phyloP scores from a whole-genome alignment of 768 basidiomycete species.

The Amanita pseudoporphyria region DNA sequence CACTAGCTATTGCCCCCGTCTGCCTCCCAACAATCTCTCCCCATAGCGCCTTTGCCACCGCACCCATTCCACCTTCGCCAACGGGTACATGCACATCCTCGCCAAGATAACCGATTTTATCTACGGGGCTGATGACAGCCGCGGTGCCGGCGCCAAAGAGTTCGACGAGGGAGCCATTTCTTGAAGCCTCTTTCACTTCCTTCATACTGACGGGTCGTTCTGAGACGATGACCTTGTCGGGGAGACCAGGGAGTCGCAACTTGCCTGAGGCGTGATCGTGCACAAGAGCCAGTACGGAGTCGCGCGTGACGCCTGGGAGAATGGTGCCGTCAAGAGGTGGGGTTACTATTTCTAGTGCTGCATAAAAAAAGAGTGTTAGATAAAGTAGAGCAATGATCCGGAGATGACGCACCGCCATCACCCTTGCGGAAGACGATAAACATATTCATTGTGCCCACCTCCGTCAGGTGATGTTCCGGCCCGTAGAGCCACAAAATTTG shows the following conservation, averaged over 20 bases:
- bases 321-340: conserved; percentile 89
- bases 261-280: conserved; percentile 47
- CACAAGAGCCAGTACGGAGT: conserved; percentile 68
- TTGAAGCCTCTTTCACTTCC: conserved; percentile 52
- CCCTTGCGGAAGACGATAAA: conserved; percentile 71
- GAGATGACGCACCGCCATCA: conserved; percentile 41
- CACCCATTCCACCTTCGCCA: conserved; percentile 69
- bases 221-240: conserved; percentile 45
- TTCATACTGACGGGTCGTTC: conserved; percentile 72
- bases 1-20: conserved; percentile 64
- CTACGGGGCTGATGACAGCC: conserved; percentile 62
- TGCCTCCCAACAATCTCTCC: conserved; percentile 73
- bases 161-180: conserved; percentile 64
- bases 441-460: conserved; percentile 91
- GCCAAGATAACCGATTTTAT: conserved; percentile 65
- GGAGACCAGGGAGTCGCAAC: conserved; percentile 36
- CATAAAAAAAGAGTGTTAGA: conserved; percentile 13
- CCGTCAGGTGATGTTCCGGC: conserved; percentile 47
- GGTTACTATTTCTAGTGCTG: conserved; percentile 79
- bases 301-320: conserved; percentile 86
- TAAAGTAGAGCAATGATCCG: not conserved
- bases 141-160: conserved; percentile 83
- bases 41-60: conserved; percentile 63
- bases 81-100: conserved; percentile 55
- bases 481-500: conserved; percentile 92